Percentiles rank a stretch among this genome's conserved stretches.
These are phyloP conservation scores for Macrotyloma uniflorum DNA, from an alignment of 306 rosid genomes.

Conservation along the genomic window DNA sequence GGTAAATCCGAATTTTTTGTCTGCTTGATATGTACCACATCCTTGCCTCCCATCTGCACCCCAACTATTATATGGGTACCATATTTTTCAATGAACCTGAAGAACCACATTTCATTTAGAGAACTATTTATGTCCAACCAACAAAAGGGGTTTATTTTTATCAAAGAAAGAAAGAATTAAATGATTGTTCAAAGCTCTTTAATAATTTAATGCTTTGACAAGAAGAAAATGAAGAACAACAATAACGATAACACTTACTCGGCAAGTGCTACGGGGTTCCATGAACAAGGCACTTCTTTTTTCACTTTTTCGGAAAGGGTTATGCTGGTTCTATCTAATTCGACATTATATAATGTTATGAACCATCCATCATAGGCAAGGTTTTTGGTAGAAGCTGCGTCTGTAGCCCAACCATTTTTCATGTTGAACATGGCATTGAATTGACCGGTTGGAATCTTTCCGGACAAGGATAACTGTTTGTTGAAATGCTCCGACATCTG, in stretches of 20 bases:
- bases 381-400: slow-evolving; percentile 63
- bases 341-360: slow-evolving; percentile 70
- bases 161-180: too few species aligned
- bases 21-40: slow-evolving; percentile 79
- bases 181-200: too few species aligned
- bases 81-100: slow-evolving; percentile 89
- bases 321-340: slow-evolving; percentile 62
- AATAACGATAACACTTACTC: slow-evolving; percentile 54
- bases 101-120: slow-evolving; percentile 39
- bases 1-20: slow-evolving; percentile 58
- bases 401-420: slow-evolving; percentile 75
- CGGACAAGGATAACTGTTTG: slow-evolving; percentile 60
- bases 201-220: neutral
- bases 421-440: slow-evolving; percentile 76
- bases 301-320: slow-evolving; percentile 61
- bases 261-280: slow-evolving; percentile 92
- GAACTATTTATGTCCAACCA: too few species aligned
- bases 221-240: neutral
- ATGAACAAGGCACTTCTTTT: slow-evolving; percentile 70
- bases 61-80: slow-evolving; percentile 94
- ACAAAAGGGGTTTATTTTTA: too few species aligned
- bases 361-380: slow-evolving; percentile 86
- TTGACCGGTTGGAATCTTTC: slow-evolving; percentile 83
- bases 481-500: slow-evolving; percentile 94
- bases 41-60: slow-evolving; percentile 96